A percentile compares a stretch with the other conserved stretches of the same genome.
Conservation (phyloP, 202 grass and related monocot genomes). For the Dendrocalamus latiflorus region DNA sequence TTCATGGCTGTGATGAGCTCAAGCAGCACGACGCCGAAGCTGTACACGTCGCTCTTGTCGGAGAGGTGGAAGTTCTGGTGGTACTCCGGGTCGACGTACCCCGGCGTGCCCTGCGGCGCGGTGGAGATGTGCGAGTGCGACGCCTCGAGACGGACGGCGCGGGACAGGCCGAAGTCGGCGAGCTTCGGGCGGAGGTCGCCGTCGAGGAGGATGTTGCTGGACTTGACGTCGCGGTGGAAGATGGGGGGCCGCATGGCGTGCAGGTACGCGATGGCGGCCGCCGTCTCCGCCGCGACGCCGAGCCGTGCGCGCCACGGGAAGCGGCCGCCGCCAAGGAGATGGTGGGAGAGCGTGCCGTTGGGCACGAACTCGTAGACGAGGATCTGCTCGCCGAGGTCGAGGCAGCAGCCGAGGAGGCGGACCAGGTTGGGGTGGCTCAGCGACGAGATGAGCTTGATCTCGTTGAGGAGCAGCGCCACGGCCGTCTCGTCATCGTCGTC, state of each 20-base stretch:
- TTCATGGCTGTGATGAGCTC: slow-evolving; percentile 94
- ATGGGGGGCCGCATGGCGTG: slow-evolving; percentile 74
- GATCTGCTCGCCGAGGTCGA: slow-evolving; percentile 82
- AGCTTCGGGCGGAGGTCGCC: no score
- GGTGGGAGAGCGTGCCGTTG: slow-evolving; percentile 61
- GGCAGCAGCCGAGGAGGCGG: slow-evolving; percentile 85
- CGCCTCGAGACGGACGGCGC: no score
- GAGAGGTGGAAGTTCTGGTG: no score
- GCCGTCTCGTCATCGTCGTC: slow-evolving; percentile 16
- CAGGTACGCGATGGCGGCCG: slow-evolving; percentile 61
- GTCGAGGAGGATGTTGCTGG: no score
- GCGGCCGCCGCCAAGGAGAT: slow-evolving; percentile 39
- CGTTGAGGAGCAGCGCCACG: slow-evolving; percentile 48
- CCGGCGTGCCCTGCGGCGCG: no score
- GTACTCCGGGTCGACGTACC: no score
- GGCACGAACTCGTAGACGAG: no score
- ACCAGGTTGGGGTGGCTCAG: slow-evolving; percentile 82
- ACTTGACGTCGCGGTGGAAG: no score
- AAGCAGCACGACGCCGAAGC: slow-evolving; percentile 84
- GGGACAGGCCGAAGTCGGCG: no score
- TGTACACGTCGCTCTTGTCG: slow-evolving; percentile 89
- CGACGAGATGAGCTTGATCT: slow-evolving; percentile 86
- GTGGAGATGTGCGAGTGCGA: no score
- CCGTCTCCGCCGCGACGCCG: slow-evolving; percentile 53
- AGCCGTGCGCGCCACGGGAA: slow-evolving; percentile 58